phyloP scores from a whole-genome alignment of 176 grass and related monocot genomes.

The Aegilops speltoides region DNA sequence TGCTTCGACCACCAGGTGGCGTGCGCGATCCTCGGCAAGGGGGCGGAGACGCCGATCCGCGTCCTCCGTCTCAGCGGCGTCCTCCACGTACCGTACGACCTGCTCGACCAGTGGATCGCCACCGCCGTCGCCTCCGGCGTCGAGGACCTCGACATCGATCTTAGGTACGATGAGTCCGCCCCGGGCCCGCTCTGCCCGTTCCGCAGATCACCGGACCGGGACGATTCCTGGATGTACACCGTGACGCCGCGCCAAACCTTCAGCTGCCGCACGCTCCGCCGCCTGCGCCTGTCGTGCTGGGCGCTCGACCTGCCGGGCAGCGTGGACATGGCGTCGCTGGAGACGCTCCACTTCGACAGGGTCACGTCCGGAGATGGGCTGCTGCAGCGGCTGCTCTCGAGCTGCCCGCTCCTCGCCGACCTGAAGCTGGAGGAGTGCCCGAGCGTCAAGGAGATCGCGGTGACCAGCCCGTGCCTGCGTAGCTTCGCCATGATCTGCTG shows the following conservation, averaged over 20 bases:
- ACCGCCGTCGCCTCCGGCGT: not conserved
- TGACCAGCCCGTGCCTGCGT: not conserved
- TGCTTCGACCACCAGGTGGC: conserved; percentile 15
- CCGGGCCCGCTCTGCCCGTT: not conserved
- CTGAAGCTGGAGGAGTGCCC: conserved; percentile 30
- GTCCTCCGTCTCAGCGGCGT: not conserved
- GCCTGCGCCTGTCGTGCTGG: not conserved
- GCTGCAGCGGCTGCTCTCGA: not conserved
- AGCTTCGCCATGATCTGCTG: conserved; percentile 19
- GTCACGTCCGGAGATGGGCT: not conserved
- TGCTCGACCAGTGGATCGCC: not conserved
- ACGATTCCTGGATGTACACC: not conserved
- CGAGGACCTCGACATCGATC: conserved; percentile 1
- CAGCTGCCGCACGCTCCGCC: not conserved
- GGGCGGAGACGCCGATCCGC: not conserved
- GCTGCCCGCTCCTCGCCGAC: not conserved
- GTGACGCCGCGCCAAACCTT: not conserved
- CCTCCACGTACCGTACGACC: not conserved
- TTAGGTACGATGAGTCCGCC: not conserved
- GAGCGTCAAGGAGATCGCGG: not conserved
- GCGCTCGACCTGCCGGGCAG: not conserved
- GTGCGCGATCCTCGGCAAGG: not conserved
- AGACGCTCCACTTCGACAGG: not conserved
- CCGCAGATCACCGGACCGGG: not conserved
- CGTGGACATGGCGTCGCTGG: not conserved